Evolutionary conservation across 2,329 filamentous ascomycete genomes (phyloP).

Genomic region (Colletotrichum spaethianum): DNA sequence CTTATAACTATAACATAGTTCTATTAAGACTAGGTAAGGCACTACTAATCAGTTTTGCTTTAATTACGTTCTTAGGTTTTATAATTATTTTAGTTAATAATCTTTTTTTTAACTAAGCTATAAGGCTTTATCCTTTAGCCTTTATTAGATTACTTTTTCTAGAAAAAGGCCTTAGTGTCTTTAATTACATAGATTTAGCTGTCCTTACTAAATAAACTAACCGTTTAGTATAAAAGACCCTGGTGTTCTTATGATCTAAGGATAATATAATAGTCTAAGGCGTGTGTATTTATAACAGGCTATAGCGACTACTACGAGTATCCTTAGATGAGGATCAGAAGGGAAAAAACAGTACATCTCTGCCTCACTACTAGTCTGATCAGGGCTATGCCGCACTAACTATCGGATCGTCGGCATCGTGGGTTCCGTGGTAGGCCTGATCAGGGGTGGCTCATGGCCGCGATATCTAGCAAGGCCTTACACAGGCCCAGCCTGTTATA

Average conservation of each 20-base stretch:
- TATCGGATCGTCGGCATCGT: not conserved
- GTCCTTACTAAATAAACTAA: not conserved
- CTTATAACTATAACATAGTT: not conserved
- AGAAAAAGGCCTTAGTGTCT: not conserved
- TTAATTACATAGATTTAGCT: not conserved
- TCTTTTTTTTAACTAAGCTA: not conserved
- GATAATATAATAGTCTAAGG: not conserved
- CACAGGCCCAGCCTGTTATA: no score
- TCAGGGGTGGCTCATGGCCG: not conserved
- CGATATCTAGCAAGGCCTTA: no score
- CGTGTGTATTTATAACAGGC: not conserved
- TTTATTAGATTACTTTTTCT: not conserved
- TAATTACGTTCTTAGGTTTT: not conserved
- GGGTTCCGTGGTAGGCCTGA: not conserved
- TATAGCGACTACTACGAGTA: not conserved
- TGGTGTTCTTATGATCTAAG: not conserved
- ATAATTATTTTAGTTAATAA: not conserved
- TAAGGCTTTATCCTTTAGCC: not conserved
- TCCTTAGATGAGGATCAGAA: not conserved
- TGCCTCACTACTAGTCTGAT: not conserved
- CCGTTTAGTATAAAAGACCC: not conserved
- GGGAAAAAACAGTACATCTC: not conserved
- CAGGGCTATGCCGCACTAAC: not conserved
- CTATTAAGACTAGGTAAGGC: not conserved
- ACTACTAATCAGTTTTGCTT: not conserved